Percentiles rank a stretch among this genome's conserved stretches.
phyloP scores from a whole-genome alignment of 2,329 filamentous ascomycete genomes.

The Xylaria hypoxylon region DNA sequence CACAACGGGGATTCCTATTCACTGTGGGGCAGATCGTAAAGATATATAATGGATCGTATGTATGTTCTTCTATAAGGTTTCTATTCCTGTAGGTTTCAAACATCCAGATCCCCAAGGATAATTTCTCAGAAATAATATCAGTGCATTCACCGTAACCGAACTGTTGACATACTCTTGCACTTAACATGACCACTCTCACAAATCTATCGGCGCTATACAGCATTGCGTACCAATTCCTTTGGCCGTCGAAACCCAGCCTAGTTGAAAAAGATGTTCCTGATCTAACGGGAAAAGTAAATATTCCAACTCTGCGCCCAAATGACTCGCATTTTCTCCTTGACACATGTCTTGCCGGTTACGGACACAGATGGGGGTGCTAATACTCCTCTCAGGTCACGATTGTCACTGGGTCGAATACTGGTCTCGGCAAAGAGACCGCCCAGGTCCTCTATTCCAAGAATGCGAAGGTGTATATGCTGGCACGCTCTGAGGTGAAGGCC shows the following conservation, averaged over 20 bases:
- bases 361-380: constrained; percentile 19
- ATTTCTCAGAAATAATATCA: neutral
- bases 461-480: constrained; percentile 62
- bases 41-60: constrained; percentile 1
- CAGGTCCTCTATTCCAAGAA: constrained; percentile 62
- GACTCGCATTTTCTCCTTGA: neutral
- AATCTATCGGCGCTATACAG: constrained; percentile 20
- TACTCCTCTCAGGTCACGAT: constrained; percentile 48
- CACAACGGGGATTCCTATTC: neutral
- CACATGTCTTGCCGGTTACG: neutral
- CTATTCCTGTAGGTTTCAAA: neutral
- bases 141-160: neutral
- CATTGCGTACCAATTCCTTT: constrained; percentile 25
- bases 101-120: neutral
- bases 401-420: constrained; percentile 54
- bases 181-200: constrained; percentile 13
- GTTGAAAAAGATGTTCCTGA: constrained; percentile 34
- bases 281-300: constrained; percentile 31
- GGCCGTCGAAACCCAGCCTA: constrained; percentile 21
- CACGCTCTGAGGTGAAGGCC: constrained; percentile 49
- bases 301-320: neutral
- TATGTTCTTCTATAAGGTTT: neutral
- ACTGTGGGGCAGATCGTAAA: neutral
- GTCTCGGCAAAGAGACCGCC: constrained; percentile 59
- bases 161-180: neutral